Evolutionary conservation across 352 stramenopile genomes (phyloP), one percentile per base, ranked within the genome.

Genomic region (Phytophthora rubi): DNA sequence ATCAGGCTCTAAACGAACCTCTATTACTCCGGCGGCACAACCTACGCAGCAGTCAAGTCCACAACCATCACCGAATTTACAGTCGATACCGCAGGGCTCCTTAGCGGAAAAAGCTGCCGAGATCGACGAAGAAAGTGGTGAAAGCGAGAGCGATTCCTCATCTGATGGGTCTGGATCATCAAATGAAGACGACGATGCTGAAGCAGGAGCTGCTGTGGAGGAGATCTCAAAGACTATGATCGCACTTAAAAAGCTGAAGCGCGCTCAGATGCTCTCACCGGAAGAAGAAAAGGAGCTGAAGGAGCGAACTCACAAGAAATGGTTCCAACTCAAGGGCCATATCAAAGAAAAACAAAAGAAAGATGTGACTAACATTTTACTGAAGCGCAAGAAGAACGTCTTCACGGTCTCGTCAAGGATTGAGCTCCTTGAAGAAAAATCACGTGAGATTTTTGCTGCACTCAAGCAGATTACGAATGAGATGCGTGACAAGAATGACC

Each of bases 311-410:
- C 81, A 86, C 44, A 68, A 85, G 16, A 92, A 92, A 44, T 92
- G 85, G 85, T 89, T 86, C 63, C 82, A 86, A 16, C 62, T 92
- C 42, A 86, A 88, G 59, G 83, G 82, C 10, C 85, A 92, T 68
- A 68, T 92, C 32, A 90, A 91, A 53, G 85, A 92, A 47, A 91
- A 92, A 47, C 81, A 90, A 51, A 92, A 92, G 60, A 91, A 90
- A 52, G 83, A 91, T 33, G 73, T 91, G 12, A 77, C 82, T 5
- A 92, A 89, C 45, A 92, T 92, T 53, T 37, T 91, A 35, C 76
- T 92, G 51, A 92, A 89, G 66, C 85, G 85, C 55, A 92, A 92
- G 71, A 92, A 92, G 51, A 92, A 91, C 18, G 82, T 92, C 4
- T 92, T 92, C 54, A 92, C 85, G 1, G 83, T 92, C 5, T 92